Base-by-base conservation (phyloP, 2,329 filamentous ascomycete genomes). In the Ceratocystiopsis sp. region DNA sequence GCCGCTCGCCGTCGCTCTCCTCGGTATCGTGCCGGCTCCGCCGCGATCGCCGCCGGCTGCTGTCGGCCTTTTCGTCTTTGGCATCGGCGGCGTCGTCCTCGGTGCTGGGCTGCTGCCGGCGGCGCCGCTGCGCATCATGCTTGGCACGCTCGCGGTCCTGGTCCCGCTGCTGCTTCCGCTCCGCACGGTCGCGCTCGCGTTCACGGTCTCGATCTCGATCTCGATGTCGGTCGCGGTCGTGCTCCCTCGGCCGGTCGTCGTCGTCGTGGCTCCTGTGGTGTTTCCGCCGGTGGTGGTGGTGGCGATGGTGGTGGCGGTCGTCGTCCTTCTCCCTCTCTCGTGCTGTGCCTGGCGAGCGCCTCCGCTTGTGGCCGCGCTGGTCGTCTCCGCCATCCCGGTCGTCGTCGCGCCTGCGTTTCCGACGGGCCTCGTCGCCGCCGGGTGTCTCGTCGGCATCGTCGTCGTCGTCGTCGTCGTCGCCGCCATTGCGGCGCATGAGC, bases 401-500 rank as follows among this genome's bases (percentile, higher is more conserved):
- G 5, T 29, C 25, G 6, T 8, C 25, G 5, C 25, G 25, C 25
- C 25, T 29, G 25, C 25, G 25, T 8, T 29, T 29, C 25, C 25
- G 25, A 11, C 25, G 6, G 10, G 25, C 25, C 10, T 8, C 25
- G 25, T 29, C 25, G 4, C 33, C 13, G 33, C 15, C 33, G 4
- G 13, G 33, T 13, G 4, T 14, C 33, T 34, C 33, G 4, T 34
- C 32, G 32, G 11, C 32, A 14, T 33, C 32, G 32, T 33, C 32
- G 32, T 33, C 10, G 32, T 14, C 32, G 11, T 6, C 32, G 10
- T 33, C 11, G 32, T 14, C 33, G 10, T 15, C 8, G 33, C 15
- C 33, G 12, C 33, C 33, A 11, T 13, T 34, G 33, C 33, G 36
- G 3, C 45, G 41, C n/a, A 39, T 40, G 37, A 87, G 61, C 44